These are phyloP conservation scores for Trichoderma sp. DNA, from an alignment of 2,329 filamentous ascomycete species.

Conservation along the genomic window DNA sequence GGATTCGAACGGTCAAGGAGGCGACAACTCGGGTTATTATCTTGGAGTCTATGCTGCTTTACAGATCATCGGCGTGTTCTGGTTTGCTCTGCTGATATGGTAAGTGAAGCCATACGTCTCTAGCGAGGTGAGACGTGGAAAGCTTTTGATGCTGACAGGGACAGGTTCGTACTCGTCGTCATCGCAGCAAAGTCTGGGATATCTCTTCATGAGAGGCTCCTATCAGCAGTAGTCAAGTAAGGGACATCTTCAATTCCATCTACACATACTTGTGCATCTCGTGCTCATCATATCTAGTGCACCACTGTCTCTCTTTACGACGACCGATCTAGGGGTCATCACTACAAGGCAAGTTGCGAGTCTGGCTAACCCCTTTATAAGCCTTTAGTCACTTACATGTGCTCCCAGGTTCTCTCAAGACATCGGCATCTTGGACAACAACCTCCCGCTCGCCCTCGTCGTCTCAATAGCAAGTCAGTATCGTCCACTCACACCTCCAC, in stretches of 20 bases:
- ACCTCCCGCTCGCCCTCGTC: slow-evolving; percentile 43
- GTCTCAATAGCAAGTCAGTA: slow-evolving; percentile 42
- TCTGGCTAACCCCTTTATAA: not conserved
- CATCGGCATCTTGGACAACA: slow-evolving; percentile 48
- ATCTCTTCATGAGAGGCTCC: slow-evolving; percentile 34
- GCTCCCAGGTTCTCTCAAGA: slow-evolving; percentile 46
- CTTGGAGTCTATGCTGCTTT: slow-evolving; percentile 36
- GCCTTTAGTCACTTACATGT: slow-evolving; percentile 9
- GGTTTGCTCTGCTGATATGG: slow-evolving; percentile 22
- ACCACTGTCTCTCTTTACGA: slow-evolving; percentile 10
- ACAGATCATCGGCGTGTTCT: slow-evolving; percentile 30
- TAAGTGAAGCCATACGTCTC: not conserved
- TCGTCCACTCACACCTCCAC: not conserved
- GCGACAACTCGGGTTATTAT: slow-evolving; percentile 24
- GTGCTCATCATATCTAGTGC: not conserved
- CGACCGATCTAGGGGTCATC: slow-evolving; percentile 7
- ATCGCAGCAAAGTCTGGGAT: slow-evolving; percentile 37
- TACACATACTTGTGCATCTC: too few species aligned
- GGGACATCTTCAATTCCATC: not conserved
- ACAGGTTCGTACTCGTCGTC: slow-evolving; percentile 38
- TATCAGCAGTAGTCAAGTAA: slow-evolving; percentile 30
- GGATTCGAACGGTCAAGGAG: slow-evolving; percentile 31
- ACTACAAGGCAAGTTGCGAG: not conserved
- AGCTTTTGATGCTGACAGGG: too few species aligned
- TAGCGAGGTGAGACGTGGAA: not conserved